Evolutionary conservation across 2,329 filamentous ascomycete genomes (phyloP), one percentile per base, ranked within the genome.

Genomic region (Fulvia fulva): DNA sequence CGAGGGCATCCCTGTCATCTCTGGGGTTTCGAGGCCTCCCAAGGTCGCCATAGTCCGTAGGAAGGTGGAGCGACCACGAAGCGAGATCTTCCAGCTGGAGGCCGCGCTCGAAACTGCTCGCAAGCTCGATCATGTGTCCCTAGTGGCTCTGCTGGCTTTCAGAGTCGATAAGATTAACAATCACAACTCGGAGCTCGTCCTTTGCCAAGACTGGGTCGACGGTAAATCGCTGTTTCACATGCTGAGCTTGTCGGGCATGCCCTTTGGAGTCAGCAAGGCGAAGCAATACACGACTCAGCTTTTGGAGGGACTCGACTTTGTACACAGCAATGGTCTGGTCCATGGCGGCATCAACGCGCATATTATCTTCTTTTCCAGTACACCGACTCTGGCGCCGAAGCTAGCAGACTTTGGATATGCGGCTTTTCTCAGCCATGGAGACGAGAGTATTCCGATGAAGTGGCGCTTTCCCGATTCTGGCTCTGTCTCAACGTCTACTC

Each of bases 251-350:
- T 28, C 47, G 26, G 26, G 47, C 25, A 32, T 28, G 22, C 28
- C 16, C 14, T 56, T 43, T 22, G 45, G 46, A 37, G n/a, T 50
- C 16, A 9, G 6, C n/a, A 92, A 87, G 70, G 87, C 92, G 46
- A 87, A 91, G 54, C 87, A 90, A 23, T 97, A 91, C 88, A 94
- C 91, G n/a, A 86, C 92, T 59, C 91, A 96, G 68, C 80, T 99
- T 19, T 82, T 99, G 25, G 91, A 97, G 75, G 94, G 88, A 0
- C 78, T 99, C 26, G 89, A 91, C 58, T 96, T 88, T 71, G 84
- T 96, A 53, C 93, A 97, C 74, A 87, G 88, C 63, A 87, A 89
- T 70, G 91, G 91, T 21, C 81, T 97, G 57, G 80, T 90, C 23
- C 94, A 97, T 51, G 70, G 71, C 3, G 65, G 57, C n/a, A 51